Evolutionary conservation across 2,329 filamentous ascomycete species (phyloP).

Genomic region (Knoxdaviesia capensis): DNA sequence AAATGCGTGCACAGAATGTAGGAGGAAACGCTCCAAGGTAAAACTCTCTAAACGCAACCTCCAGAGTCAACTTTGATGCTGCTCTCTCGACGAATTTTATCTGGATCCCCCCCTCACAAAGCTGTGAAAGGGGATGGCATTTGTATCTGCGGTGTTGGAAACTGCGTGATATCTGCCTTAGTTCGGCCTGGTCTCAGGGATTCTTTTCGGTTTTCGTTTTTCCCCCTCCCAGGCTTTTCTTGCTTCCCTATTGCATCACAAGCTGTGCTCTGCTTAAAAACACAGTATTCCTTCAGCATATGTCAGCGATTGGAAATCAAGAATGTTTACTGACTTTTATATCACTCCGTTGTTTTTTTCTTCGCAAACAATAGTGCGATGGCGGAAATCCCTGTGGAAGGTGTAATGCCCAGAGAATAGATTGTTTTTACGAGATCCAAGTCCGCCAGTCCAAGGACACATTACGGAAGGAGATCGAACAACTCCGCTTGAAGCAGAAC

Average conservation of each 20-base stretch:
- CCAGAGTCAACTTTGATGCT: neutral
- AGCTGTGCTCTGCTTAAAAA: no score
- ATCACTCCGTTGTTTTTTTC: neutral
- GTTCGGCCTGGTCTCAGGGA: no score
- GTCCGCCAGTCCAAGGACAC: slow-evolving; percentile 44
- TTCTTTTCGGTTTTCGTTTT: no score
- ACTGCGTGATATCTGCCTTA: no score
- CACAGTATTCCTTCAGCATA: no score
- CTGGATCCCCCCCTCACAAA: no score
- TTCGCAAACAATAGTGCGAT: slow-evolving; percentile 26
- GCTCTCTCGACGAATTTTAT: neutral
- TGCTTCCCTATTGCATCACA: no score
- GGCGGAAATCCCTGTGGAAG: slow-evolving; percentile 33
- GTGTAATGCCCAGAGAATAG: slow-evolving; percentile 30
- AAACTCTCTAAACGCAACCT: neutral
- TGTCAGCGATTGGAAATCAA: no score
- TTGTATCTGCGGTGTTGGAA: no score
- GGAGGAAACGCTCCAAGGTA: slow-evolving; percentile 42
- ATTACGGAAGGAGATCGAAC: slow-evolving; percentile 38
- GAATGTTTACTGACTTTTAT: no score
- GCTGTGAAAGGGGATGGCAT: no score
- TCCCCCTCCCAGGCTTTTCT: neutral
- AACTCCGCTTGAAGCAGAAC: slow-evolving; percentile 30
- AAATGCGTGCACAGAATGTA: slow-evolving; percentile 40
- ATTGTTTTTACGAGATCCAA: slow-evolving; percentile 41